Base-by-base conservation (phyloP, 2,329 filamentous ascomycete species). In the Orbilia brochopaga region DNA sequence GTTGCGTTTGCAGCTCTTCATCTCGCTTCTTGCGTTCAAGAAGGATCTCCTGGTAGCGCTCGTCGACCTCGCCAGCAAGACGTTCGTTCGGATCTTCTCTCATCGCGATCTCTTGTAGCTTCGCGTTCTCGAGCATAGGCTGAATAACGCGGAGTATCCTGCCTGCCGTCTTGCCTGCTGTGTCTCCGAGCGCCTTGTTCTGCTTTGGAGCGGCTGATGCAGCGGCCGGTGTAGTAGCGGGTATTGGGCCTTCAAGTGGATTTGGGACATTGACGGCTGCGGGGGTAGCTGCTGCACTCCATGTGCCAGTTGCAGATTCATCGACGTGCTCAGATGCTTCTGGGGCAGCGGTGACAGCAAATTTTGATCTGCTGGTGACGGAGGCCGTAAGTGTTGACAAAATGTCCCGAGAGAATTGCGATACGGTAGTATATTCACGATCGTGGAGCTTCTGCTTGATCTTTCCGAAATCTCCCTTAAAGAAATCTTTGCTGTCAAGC, bases 401-500 rank as follows among this genome's bases (percentile, higher is more conserved):
- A 85, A 61, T 83, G 81, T 17, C 76, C 19, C 65, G 24, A 24
- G 83, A 82, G 75, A 89, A 88, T 0, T 82, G 78, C 4, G 86
- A 78, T 1, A 84, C 84, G 1, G 83, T 86, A 1, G 84, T 84
- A 76, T 88, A 88, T 70, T 83, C 83, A 6, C 87, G 81, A 56
- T 80, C 78, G 32, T 86, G 81, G n/a, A 88, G 79, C 54, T 81
- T 83, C 46, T 79, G 79, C 63, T 85, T 83, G 21, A 89, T 76
- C 10, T 79, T 79, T 13, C 79, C 76, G 21, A 89, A 79, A 2
- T 82, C 85, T 8, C 80, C 78, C 11, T 82, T 81, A 77, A 89
- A 89, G 15, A 87, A 79, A 59, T 84, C 81, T 75, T 85, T 88
- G 37, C 79, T 80, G 76, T 91, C 88, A 64, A 90, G 83, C 56